Base-by-base conservation (phyloP, 176 grass and related monocot species). In the Poa annua region DNA sequence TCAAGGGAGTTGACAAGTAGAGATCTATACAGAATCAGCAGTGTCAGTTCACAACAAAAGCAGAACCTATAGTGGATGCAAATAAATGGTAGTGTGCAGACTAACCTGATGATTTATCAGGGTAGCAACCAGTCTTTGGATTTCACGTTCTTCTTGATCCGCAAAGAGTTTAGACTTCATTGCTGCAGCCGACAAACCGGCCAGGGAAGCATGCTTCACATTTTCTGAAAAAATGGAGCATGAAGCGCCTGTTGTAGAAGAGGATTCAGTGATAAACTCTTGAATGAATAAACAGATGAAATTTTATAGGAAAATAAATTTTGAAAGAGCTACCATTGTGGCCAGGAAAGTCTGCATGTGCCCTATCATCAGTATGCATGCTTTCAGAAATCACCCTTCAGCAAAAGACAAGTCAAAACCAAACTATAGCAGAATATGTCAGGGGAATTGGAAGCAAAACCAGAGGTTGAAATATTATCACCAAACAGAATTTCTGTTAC, bases 91-190 rank as follows among this genome's bases (percentile, higher is more conserved):
- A 71, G 34, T 5, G 5, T 12, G 49, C 47, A 29, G 26, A 82
- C 64, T 65, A 83, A 93, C 96, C 92, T 98, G 89, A 78, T 98
- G 91, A 77, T 98, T 98, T 60, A 95, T 98, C 41, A 95, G 42
- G 62, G 85, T 98, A 66, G 92, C 92, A 85, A 84, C 84, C 42
- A 95, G 74, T 85, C 96, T 91, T 83, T 98, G 96, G 64, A 98
- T 93, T 93, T 98, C 96, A 62, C 93, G 93, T 68, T 98, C 93
- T 69, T 98, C 96, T 80, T 98, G 96, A 82, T 98, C 96, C 0
- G 92, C 93, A 85, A 95, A 98, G 56, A 93, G 90, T 88, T 98
- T 98, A 77, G 91, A 92, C 77, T 98, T 98, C 83, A 92, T 87
- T 17, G 92, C 91, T 50, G 96, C 96, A 48, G 93, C 92, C 10